Base-by-base conservation (phyloP, 164 flowering plant genomes). In the Sedum album region DNA sequence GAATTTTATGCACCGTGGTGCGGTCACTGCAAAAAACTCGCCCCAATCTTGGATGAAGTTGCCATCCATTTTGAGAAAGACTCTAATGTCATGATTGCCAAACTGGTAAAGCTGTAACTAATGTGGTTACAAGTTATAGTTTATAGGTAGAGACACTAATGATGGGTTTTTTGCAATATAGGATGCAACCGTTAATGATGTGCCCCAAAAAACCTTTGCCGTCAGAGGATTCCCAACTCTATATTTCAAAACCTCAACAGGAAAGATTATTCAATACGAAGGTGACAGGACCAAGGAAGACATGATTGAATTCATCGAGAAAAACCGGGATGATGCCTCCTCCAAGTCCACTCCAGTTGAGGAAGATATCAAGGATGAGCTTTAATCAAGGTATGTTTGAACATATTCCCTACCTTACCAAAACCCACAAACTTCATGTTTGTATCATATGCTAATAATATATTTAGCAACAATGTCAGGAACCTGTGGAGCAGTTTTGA, bases 211-310 rank as follows among this genome's bases (percentile, higher is more conserved):
- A 1, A 31, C 65, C 13, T 77, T 77, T 23, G 41, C 70, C 1
- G 73, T 77, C 28, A 5, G 44, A 66, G 73, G 71, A 18, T 71
- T 30, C 67, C 80, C 80, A 35, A 74, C 80, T 6, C 21, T 74
- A 20, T 77, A 62, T 65, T 74, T 77, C 60, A 66, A 48, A 36
- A 33, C 73, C 13, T 60, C 71, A 15, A 68, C 26, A 2, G 75
- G 75, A 13, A 70, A 72, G 13, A 23, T 74, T 6, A 21, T 31
- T 30, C 35, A 62, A 67, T 77, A 71, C 62, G 69, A 74, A 6
- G 80, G 77, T 11, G 69, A 46, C 15, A 68, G 78, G 66, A 66
- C 77, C 23, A 78, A 78, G 75, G 81, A 80, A 48, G 78, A 66
- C 26, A 70, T 80, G 25, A 76, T 76, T 41, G 71, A 64, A 4